phyloP scores from a whole-genome alignment of 192 early-diverging fungal species.

The Coemansia sp. region DNA sequence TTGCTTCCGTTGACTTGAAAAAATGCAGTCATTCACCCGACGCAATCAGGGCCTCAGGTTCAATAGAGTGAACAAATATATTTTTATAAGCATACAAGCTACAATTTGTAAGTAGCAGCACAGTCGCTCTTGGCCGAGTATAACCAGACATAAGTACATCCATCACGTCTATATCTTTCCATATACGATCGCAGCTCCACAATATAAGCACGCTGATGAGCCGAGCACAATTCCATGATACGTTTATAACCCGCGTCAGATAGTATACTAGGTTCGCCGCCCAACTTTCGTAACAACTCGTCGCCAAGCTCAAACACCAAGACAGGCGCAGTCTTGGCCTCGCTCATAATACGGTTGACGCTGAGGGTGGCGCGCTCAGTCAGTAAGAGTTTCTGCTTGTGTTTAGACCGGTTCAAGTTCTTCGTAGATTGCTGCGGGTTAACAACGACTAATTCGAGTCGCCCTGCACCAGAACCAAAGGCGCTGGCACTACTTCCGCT shows the following conservation, averaged over 20 bases:
- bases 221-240: constrained; percentile 57
- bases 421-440: constrained; percentile 32
- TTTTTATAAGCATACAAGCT: too few species aligned
- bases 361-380: constrained; percentile 59
- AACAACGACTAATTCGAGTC: constrained; percentile 38
- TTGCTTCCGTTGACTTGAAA: too few species aligned
- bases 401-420: constrained; percentile 36
- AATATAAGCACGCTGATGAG: constrained; percentile 59
- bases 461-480: constrained; percentile 29
- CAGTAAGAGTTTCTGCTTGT: constrained; percentile 39
- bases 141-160: constrained; percentile 65
- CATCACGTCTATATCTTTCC: constrained; percentile 37
- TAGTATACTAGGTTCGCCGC: constrained; percentile 62
- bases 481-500: neutral
- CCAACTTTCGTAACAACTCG: constrained; percentile 59
- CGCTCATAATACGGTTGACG: constrained; percentile 57
- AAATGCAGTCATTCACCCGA: too few species aligned
- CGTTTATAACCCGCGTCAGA: constrained; percentile 68
- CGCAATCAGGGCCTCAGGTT: too few species aligned
- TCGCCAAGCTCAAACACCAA: constrained; percentile 67
- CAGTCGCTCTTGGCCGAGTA: constrained; percentile 72
- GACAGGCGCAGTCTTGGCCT: constrained; percentile 64
- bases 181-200: constrained; percentile 57
- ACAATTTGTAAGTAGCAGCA: constrained; percentile 62
- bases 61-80: too few species aligned